Evolutionary conservation across 2,329 filamentous ascomycete genomes (phyloP).

Genomic region (Aureobasidium mangrovei): DNA sequence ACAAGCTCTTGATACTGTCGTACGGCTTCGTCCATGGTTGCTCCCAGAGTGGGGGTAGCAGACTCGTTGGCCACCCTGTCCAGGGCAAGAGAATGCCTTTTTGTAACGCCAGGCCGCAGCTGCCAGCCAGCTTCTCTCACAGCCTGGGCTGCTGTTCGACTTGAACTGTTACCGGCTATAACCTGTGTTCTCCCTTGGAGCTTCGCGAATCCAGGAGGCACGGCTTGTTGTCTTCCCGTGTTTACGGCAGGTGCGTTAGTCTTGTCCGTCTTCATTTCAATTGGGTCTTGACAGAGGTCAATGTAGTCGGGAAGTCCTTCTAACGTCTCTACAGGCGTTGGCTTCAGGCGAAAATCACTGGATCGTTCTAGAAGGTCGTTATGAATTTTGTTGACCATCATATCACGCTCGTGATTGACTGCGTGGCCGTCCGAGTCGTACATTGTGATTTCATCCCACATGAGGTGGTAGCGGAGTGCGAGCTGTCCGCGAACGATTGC

Average conservation of each 20-base stretch:
- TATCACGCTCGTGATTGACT: constrained; percentile 70
- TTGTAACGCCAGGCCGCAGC: constrained; percentile 52
- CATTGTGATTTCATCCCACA: constrained; percentile 73
- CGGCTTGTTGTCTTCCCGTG: constrained; percentile 16
- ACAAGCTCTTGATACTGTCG: constrained; percentile 77
- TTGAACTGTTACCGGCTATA: constrained; percentile 58
- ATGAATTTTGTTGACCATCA: constrained; percentile 81
- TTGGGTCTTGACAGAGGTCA: constrained; percentile 70
- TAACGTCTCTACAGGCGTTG: constrained; percentile 59
- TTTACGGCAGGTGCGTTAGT: constrained; percentile 1
- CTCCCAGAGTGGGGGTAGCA: constrained; percentile 66
- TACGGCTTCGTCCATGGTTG: constrained; percentile 88
- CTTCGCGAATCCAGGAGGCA: constrained; percentile 44
- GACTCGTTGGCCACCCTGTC: constrained; percentile 54
- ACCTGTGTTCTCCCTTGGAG: constrained; percentile 66
- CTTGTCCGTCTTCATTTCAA: constrained; percentile 19
- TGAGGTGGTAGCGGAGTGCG: constrained; percentile 72
- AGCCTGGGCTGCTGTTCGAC: constrained; percentile 66
- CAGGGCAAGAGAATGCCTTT: constrained; percentile 62
- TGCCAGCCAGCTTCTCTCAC: constrained; percentile 77
- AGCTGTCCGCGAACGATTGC: constrained; percentile 85
- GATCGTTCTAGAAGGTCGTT: constrained; percentile 91
- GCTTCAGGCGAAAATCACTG: constrained; percentile 79
- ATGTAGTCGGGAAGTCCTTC: constrained; percentile 78
- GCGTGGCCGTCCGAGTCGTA: constrained; percentile 75